Evolutionary conservation across 164 flowering plant species (phyloP), one percentile per base, ranked within the genome.

Genomic region (Aristolochia contorta): DNA sequence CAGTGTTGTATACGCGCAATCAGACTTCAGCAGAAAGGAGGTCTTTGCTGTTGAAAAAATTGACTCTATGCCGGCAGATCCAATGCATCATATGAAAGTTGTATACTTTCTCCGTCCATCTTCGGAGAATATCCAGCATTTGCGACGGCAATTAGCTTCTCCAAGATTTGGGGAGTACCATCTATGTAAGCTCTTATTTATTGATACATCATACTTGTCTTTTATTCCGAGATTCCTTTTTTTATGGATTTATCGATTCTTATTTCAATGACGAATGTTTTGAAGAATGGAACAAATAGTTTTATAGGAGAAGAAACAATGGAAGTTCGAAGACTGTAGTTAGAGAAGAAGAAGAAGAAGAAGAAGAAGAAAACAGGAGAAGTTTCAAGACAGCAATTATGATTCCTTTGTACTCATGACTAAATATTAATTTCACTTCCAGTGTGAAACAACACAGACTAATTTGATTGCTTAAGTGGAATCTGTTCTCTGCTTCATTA

Each of bases 161-260:
- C 98, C 98, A 58, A 84, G 97, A 65, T 93, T 93, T 66, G 96
- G 97, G 67, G 97, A 93, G 67, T 87, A 88, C 70, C 94, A 90
- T 68, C 71, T 93, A 13, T 93, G 98, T 93, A 78, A 77, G 97
- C 59, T 50, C 16, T 20, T 43, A 2, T 22, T 18, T 14, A 22
- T 3, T 19, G 21, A 13, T 54, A 14, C 16, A 22, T 2, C 14
- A 49, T 4, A 4, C 20, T 18, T 20, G 12, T 49, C 53, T 18
- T 49, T 18, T 19, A 49, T 20, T 3, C 19, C 4, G 53, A 18
- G 22, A 16, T 19, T 3, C 19, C 19, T 13, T 37, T 37, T 10
- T 37, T 37, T 37, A 37, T 37, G 5, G 10, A 12, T 20, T 18
- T 18, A 1, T 49, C 15, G 4, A 20, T 49, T 18, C 19, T 49